Evolutionary conservation across 2,329 filamentous ascomycete genomes (phyloP), one percentile per base, ranked within the genome.

Genomic region (Dactylellina parvicollis): DNA sequence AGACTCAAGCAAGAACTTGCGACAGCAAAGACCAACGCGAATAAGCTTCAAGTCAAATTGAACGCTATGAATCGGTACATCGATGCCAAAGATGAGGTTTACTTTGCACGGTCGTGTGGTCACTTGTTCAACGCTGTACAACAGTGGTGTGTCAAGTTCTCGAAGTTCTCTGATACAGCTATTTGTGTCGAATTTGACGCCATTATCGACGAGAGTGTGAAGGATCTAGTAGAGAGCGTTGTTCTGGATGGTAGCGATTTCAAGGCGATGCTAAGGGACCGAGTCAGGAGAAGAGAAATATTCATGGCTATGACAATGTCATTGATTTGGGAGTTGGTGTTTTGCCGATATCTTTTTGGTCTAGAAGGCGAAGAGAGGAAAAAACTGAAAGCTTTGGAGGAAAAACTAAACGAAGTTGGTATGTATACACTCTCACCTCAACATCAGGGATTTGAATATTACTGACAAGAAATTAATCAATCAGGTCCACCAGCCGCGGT

Each of bases 281-380:
- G 96, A 38, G 90, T 97, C 61, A 89, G 87, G 78, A 89, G 95
- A 74, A 89, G 94, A 72, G 94, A 98, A 80, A 89, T 98, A 69
- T 97, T 99, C 85, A 97, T 98, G 92, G 95, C 92, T 36, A 92
- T 99, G 81, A 92, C 94, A 64, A 98, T 98, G 93, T 95, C 91
- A 74, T 97, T 99, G 92, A 89, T 99, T 56, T 99, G 93, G 93
- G 95, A 99, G 81, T 97, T 96, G 79, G 89, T 99, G 80, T 99
- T 99, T 80, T 97, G 94, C 7, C 89, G 95, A 75, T 99, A 99
- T 81, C 88, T 99, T 24, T 99, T 99, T 80, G 95, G 95, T 78
- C 96, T 99, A 92, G 95, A 99, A 80, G 88, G 93, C 78, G 95
- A 98, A 81, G 95, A 99, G 82, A 88, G 95, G 78, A 93, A 98